Base-by-base conservation (phyloP, 139 green algal species). In the Chlorella sorokiniana region DNA sequence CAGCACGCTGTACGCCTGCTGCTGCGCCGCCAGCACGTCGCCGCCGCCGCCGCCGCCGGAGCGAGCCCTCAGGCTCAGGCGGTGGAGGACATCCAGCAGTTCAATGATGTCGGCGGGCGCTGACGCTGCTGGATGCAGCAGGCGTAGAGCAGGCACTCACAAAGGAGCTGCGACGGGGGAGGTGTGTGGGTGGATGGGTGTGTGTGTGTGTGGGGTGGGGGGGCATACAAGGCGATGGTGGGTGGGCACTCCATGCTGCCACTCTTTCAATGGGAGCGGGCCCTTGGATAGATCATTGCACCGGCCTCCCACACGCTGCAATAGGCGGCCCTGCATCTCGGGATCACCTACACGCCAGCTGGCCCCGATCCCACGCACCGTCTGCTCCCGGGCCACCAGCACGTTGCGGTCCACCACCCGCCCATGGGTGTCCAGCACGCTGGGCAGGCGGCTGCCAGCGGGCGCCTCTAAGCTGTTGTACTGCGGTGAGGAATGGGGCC, bases 111-210 rank as follows among this genome's bases (percentile, higher is more conserved):
- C 84, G 3, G 45, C 77, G 2, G 89, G 62, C 8, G 84, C 44
- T 83, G 59, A 0, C 85, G 84, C 77, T 87, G 88, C 33, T 84
- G 79, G 1, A 94, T 87, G 25, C 88, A 65, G 63, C 86, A 79
- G 14, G 78, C 82, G 44, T 93, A 93, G 38, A 93, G 85, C 70
- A 96, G 87, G 75, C 89, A 93, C 59, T 92, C 78, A 87, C 84
- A 87, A n/a, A 82, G 63, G 5, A 79, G n/a, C 64, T 74, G 45
- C 69, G 56, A 31, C 18, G 11, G 63, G 27, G 3, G 7, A 35
- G 33, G 16, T 31, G 10, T 31, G 7, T 37, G n/a, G 72, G 52
- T 1, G 54, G 3, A 31, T 35, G 44, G 45, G n/a, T 63, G n/a
- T 29, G 16, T 5, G 29, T 4, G 1, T 38, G 8, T n/a, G 29